These are phyloP conservation scores for Dryas octopetala DNA, from an alignment of 306 rosid species.

Conservation along the genomic window DNA sequence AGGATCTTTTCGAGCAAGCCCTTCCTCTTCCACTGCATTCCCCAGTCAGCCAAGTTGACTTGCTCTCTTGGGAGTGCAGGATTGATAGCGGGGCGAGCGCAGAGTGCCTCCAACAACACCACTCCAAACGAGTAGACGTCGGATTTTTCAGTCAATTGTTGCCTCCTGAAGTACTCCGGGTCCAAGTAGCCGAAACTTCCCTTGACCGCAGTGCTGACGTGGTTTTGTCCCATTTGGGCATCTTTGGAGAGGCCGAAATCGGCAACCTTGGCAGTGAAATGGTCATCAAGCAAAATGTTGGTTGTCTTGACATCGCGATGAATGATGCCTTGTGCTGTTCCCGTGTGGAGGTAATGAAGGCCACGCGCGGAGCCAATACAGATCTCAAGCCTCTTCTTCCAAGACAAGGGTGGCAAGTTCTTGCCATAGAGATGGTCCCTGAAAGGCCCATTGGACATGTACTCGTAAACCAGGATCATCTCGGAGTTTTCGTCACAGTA, in stretches of 20 bases:
- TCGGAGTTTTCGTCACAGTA: conserved; percentile 55
- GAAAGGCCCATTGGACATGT: conserved; percentile 58
- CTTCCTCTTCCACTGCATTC: conserved; percentile 52
- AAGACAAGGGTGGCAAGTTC: conserved; percentile 32
- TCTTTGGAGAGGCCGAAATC: conserved; percentile 52
- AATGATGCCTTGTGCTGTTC: conserved; percentile 52
- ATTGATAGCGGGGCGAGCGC: conserved; percentile 46
- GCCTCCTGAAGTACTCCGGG: conserved; percentile 52
- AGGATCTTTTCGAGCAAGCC: conserved; percentile 44
- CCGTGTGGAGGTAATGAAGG: conserved; percentile 54
- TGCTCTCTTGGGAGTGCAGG: conserved; percentile 51
- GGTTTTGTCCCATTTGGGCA: conserved; percentile 44
- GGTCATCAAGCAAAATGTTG: conserved; percentile 44
- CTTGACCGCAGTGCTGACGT: conserved; percentile 51
- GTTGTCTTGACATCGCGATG: conserved; percentile 56
- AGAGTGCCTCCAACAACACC: conserved; percentile 42
- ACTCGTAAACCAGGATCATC: conserved; percentile 54
- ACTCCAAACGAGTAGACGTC: conserved; percentile 57
- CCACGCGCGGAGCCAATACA: conserved; percentile 55
- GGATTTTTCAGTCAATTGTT: conserved; percentile 50
- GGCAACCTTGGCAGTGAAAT: conserved; percentile 51
- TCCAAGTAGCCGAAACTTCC: conserved; percentile 57
- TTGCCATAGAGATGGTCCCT: conserved; percentile 52
- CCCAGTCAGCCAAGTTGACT: conserved; percentile 61
- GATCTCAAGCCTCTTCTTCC: conserved; percentile 51